These are phyloP conservation scores for Pseudonectria foliicola DNA, from an alignment of 2,329 filamentous ascomycete genomes.

Conservation along the genomic window DNA sequence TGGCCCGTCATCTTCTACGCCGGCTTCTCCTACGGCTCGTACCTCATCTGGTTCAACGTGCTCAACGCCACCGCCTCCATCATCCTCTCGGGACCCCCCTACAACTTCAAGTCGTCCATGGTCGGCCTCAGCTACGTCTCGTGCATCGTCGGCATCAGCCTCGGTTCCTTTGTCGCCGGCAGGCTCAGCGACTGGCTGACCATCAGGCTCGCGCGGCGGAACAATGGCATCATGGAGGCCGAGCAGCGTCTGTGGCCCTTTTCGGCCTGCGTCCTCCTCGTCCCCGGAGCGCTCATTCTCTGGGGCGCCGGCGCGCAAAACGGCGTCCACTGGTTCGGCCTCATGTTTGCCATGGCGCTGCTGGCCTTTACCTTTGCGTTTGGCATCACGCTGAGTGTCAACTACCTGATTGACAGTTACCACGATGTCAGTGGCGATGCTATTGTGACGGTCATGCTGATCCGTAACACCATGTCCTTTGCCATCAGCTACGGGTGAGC, in stretches of 20 bases:
- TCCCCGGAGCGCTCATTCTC: constrained; percentile 22
- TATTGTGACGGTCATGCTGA: constrained; percentile 32
- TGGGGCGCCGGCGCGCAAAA: constrained; percentile 31
- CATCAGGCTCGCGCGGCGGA: constrained; percentile 31
- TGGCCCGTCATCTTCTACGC: constrained; percentile 38
- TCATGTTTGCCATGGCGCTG: constrained; percentile 33
- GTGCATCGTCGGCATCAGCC: constrained; percentile 26
- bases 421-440: constrained; percentile 33
- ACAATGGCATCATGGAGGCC: constrained; percentile 34
- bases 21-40: constrained; percentile 35
- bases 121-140: constrained; percentile 33
- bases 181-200: constrained; percentile 31
- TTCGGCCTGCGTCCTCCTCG: constrained; percentile 21
- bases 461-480: constrained; percentile 32
- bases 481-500: constrained; percentile 25
- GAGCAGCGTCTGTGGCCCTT: constrained; percentile 37
- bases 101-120: constrained; percentile 32
- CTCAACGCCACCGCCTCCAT: constrained; percentile 37
- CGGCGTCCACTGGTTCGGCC: constrained; percentile 34
- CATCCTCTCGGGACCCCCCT: constrained; percentile 29
- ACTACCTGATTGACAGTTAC: constrained; percentile 36
- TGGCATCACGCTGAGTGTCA: constrained; percentile 30
- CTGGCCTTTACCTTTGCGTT: constrained; percentile 27
- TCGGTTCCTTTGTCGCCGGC: constrained; percentile 25
- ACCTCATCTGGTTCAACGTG: constrained; percentile 37